Evolutionary conservation across 148 eudicot species (phyloP).

Genomic region (Rheum nobile): DNA sequence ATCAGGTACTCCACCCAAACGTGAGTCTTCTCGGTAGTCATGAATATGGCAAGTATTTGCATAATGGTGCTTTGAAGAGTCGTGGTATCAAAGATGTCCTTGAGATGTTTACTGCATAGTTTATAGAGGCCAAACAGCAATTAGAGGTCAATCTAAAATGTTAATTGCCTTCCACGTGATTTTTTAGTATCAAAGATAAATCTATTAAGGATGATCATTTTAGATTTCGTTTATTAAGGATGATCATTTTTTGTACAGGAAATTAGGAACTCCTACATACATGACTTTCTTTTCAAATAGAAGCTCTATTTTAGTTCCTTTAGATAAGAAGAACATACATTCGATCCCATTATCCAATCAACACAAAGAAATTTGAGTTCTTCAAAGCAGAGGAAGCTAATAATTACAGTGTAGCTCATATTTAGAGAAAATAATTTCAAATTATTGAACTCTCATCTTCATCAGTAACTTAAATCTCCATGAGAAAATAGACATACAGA

Average conservation of each 20-base stretch:
- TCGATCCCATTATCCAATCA: not conserved
- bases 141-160: not conserved
- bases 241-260: not conserved
- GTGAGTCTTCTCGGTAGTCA: conserved; percentile 67
- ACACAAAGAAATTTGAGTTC: not conserved
- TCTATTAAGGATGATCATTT: not conserved
- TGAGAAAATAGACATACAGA: not conserved
- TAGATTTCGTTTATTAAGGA: not conserved
- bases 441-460: not conserved
- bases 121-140: not conserved
- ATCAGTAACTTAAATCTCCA: not conserved
- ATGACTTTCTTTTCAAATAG: not conserved
- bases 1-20: conserved; percentile 77
- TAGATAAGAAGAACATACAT: not conserved
- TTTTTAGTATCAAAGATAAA: not conserved
- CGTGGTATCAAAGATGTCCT: conserved; percentile 43
- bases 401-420: not conserved
- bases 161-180: not conserved
- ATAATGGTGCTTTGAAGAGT: conserved; percentile 55
- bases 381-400: not conserved
- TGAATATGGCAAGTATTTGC: conserved; percentile 61
- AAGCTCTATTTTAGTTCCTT: not conserved
- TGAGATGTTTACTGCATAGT: conserved; percentile 72
- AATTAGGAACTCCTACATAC: not conserved
- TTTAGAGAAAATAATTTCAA: not conserved